Conservation (phyloP, 2,329 filamentous ascomycete genomes). For the Colletotrichum karsti region DNA sequence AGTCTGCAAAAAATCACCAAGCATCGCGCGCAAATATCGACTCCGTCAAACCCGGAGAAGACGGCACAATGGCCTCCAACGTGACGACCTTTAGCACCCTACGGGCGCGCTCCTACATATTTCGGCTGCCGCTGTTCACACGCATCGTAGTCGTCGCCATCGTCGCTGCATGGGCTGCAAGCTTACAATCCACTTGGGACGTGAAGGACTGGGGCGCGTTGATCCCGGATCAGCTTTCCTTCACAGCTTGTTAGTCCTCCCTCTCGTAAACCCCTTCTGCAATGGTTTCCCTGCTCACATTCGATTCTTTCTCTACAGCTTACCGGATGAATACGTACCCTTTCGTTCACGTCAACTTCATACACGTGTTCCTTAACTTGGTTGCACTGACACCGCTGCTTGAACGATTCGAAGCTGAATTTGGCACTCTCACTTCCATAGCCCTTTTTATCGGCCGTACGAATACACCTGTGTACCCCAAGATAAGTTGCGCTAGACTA, state of each 20-base stretch:
- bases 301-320: conserved; percentile 61
- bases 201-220: conserved; percentile 81
- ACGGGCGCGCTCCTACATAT: conserved; percentile 81
- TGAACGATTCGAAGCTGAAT: conserved; percentile 91
- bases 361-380: conserved; percentile 84
- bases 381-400: conserved; percentile 85
- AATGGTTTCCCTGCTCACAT: neutral
- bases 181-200: conserved; percentile 76
- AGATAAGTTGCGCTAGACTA: conserved; percentile 25
- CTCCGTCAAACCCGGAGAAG: neutral
- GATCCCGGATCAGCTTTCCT: conserved; percentile 77
- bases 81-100: conserved; percentile 67
- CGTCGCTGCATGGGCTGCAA: conserved; percentile 64
- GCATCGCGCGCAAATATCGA: neutral
- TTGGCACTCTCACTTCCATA: conserved; percentile 89
- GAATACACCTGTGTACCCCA: conserved; percentile 45
- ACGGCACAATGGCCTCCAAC: conserved; percentile 16
- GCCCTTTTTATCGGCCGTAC: conserved; percentile 90
- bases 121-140: conserved; percentile 89
- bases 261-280: neutral
- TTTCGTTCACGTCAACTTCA: conserved; percentile 81
- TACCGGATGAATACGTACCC: conserved; percentile 94
- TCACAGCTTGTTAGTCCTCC: conserved; percentile 78
- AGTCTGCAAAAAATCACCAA: neutral
- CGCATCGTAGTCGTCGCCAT: conserved; percentile 73